Percentiles rank a stretch among this genome's conserved stretches.
phyloP scores from a whole-genome alignment of 73 alveolate genomes.

The Tetrahymena borealis region DNA sequence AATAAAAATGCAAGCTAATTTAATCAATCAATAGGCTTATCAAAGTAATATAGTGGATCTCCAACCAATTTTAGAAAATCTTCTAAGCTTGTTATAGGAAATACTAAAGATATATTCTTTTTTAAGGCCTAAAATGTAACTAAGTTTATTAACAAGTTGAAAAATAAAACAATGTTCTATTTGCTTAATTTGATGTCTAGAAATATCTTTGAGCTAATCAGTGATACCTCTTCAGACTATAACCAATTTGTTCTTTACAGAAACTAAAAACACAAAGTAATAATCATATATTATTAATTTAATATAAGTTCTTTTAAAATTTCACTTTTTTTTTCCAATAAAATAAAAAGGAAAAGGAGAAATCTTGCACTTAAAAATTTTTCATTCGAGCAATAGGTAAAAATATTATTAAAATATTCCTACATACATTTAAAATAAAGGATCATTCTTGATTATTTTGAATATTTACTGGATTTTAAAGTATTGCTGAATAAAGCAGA shows the following conservation, averaged over 20 bases:
- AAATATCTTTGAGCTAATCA: neutral
- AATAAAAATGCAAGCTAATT: too few species aligned
- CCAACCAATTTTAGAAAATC: neutral
- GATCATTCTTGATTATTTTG: too few species aligned
- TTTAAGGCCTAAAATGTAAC: neutral
- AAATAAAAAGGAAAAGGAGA: too few species aligned
- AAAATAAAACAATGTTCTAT: neutral
- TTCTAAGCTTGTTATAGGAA: neutral
- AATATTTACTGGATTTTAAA: too few species aligned
- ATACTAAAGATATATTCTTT: neutral
- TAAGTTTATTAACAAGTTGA: neutral
- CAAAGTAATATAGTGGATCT: too few species aligned
- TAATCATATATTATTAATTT: neutral
- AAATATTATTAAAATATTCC: too few species aligned
- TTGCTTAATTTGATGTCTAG: neutral
- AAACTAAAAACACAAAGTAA: neutral
- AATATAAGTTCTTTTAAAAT: neutral
- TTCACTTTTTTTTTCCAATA: too few species aligned
- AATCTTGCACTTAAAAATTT: too few species aligned
- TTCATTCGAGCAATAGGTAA: too few species aligned
- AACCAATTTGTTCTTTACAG: neutral
- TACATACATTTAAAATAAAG: too few species aligned
- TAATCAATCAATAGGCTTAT: neutral
- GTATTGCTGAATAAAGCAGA: too few species aligned
- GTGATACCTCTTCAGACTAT: neutral